Conservation (phyloP, 345 rosid genomes). For the Garcia nutans region DNA sequence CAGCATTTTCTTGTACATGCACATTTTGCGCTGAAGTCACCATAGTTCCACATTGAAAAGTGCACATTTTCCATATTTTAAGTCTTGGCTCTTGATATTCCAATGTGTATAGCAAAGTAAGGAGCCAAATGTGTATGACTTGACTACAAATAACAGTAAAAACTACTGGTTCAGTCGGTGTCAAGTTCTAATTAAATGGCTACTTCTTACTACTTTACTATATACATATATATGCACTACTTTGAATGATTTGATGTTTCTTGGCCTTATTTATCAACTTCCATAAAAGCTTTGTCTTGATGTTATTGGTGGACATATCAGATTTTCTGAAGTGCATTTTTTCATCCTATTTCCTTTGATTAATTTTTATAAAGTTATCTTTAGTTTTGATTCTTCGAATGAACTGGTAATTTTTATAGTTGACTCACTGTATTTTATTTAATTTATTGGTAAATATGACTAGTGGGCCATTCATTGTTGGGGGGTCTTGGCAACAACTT, state of each 20-base stretch:
- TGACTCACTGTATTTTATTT: too few species aligned
- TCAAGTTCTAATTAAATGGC: not conserved
- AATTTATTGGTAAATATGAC: not conserved
- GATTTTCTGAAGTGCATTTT: not conserved
- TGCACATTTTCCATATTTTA: not conserved
- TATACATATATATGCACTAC: not conserved
- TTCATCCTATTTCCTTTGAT: too few species aligned
- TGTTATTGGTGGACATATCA: too few species aligned
- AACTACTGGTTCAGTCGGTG: too few species aligned
- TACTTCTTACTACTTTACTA: too few species aligned
- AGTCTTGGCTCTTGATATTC: not conserved
- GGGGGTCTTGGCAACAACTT: constrained; percentile 44
- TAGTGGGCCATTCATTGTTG: constrained; percentile 46
- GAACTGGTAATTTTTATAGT: too few species aligned
- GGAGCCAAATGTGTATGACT: not conserved
- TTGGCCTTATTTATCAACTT: not conserved
- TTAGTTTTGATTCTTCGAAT: too few species aligned
- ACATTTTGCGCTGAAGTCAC: too few species aligned
- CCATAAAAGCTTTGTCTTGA: too few species aligned
- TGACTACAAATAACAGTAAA: too few species aligned
- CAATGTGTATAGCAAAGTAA: not conserved
- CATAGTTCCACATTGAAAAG: not conserved
- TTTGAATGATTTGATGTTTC: too few species aligned
- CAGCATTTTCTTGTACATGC: not conserved
- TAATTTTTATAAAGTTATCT: too few species aligned